Conservation (phyloP, 495 filamentous ascomycete species). For the Podospora pseudopauciseta region DNA sequence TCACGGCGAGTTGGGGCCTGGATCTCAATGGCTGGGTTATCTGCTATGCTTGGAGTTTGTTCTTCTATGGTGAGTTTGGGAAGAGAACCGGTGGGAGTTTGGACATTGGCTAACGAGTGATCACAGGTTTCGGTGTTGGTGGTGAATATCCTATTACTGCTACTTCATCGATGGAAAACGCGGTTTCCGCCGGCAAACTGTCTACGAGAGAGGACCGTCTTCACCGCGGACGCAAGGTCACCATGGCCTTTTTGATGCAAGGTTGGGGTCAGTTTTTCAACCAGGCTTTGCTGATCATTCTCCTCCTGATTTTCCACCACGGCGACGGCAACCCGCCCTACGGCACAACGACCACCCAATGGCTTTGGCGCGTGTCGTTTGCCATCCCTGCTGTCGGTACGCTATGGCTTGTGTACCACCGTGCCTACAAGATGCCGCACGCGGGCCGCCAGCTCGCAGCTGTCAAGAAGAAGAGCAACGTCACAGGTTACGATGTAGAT, state of each 20-base stretch:
- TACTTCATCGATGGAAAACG: constrained; percentile 92
- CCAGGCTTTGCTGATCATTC: constrained; percentile 76
- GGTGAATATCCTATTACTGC: constrained; percentile 95
- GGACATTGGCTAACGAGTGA: not conserved
- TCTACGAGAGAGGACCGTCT: constrained; percentile 87
- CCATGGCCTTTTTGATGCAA: constrained; percentile 92
- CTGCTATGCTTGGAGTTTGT: constrained; percentile 85
- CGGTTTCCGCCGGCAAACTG: constrained; percentile 74
- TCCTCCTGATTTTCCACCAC: constrained; percentile 77
- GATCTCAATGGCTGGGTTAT: constrained; percentile 86
- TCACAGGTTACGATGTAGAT: constrained; percentile 82
- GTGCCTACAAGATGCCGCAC: constrained; percentile 79
- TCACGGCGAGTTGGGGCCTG: constrained; percentile 79
- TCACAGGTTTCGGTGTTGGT: constrained; percentile 69
- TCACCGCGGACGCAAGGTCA: constrained; percentile 89
- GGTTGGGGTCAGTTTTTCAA: constrained; percentile 94
- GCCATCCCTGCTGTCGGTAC: constrained; percentile 82
- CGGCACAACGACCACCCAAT: constrained; percentile 65
- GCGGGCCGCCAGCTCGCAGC: constrained; percentile 65
- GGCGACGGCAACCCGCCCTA: constrained; percentile 70
- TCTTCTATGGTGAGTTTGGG: constrained; percentile 66
- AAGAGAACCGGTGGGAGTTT: not conserved
- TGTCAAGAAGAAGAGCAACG: constrained; percentile 77
- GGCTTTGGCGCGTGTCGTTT: constrained; percentile 82
- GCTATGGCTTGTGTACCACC: constrained; percentile 88